These are phyloP conservation scores for Sugiyamaella valdiviana DNA, from an alignment of 805 yeast genomes.

Conservation along the genomic window DNA sequence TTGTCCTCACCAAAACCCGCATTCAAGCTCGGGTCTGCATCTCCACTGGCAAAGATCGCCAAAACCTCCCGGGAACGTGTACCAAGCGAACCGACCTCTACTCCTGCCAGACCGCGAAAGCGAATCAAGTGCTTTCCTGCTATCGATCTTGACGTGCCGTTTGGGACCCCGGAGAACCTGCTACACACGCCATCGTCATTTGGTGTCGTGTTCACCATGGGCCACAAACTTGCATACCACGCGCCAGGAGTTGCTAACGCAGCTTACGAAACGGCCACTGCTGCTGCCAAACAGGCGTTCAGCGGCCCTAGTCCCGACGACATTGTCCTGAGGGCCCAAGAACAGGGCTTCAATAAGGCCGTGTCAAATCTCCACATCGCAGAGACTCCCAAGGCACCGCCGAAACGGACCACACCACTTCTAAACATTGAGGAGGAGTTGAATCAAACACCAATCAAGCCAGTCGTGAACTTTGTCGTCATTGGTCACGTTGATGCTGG, in stretches of 20 bases:
- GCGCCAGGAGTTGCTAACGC: slow-evolving; percentile 35
- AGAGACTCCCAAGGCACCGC: neutral
- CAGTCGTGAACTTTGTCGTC: slow-evolving; percentile 65
- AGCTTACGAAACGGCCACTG: slow-evolving; percentile 14
- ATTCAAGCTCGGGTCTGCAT: neutral
- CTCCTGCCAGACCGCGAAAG: slow-evolving; percentile 3
- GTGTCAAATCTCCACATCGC: neutral
- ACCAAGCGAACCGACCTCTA: slow-evolving; percentile 40
- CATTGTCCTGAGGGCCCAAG: slow-evolving; percentile 52
- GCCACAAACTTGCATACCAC: neutral
- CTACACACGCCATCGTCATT: slow-evolving; percentile 13
- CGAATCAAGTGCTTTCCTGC: slow-evolving; percentile 14
- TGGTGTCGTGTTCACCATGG: slow-evolving; percentile 9
- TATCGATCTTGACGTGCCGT: slow-evolving; percentile 10
- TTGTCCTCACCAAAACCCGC: neutral
- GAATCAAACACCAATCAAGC: slow-evolving; percentile 33
- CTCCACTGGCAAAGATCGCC: neutral
- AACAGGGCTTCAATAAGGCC: slow-evolving; percentile 15
- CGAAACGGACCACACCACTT: slow-evolving; percentile 1
- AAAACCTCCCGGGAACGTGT: slow-evolving; percentile 13
- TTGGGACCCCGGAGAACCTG: neutral
- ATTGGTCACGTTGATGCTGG: slow-evolving; percentile 88
- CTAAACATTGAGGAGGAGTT: slow-evolving; percentile 10
- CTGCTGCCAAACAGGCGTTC: slow-evolving; percentile 48
- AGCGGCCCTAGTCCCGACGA: slow-evolving; percentile 81